Base-by-base conservation (phyloP, 345 rosid genomes). In the Populus deltoides region DNA sequence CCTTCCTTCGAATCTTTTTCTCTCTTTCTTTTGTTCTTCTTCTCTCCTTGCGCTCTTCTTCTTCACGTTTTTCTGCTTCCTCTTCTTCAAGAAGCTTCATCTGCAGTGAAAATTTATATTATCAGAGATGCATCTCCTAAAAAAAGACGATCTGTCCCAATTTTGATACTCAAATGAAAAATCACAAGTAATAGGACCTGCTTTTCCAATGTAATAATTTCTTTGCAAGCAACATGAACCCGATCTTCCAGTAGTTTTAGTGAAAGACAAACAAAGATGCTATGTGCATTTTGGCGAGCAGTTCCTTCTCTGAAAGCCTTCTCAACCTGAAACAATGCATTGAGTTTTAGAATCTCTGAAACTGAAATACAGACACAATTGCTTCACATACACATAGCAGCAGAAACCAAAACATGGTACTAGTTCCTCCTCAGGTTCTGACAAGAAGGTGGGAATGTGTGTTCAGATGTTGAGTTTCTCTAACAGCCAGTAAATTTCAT, bases 281-380 rank as follows among this genome's bases (percentile, higher is more conserved):
- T 96, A 86, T 93, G 98, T 67, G 98, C 97, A 88, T 93, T 96
- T 84, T 93, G 97, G 82, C 97, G 97, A 11, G 98, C 95, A 41
- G 95, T 93, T 80, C 97, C 97, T 90, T 93, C 98, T 86, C 97
- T 93, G 80, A 90, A 93, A 76, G 99, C 98, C 86, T 96, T 96
- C 77, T 96, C 99, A 76, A 96, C 97, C 99, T 96, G 90, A 85
- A 82, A 83, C 27, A 67, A 38, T 35, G 39, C 57, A 74, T 24
- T 51, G 53, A 66, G 72, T 25, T 68, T 66, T 72, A 67, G 65
- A 74, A 41, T 29, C 57, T 51, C 12, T 47, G 18, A 68, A 57
- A 41, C 36, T 73, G 43, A 61, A 68, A 33, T 53, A 18, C 39
- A 71, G 16, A 63, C 25, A 11, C 8, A 73, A 65, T 27, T 72